Conservation (phyloP, 345 rosid species). For the Alliaria petiolata region DNA sequence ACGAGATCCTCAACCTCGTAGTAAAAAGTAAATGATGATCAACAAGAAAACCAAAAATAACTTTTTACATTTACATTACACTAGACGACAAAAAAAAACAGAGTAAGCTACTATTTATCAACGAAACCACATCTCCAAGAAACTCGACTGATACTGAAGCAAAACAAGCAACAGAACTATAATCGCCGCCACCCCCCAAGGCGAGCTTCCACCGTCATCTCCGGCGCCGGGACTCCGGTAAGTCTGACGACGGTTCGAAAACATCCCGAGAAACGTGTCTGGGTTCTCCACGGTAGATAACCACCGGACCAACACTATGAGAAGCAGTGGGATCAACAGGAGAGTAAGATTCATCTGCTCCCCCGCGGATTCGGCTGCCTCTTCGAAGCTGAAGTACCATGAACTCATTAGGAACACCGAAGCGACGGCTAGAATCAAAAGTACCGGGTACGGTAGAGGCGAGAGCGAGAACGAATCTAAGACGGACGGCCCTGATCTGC, state of each 20-base stretch:
- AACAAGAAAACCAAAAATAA: not conserved
- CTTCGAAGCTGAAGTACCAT: conserved; percentile 64
- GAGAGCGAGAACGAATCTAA: conserved; percentile 59
- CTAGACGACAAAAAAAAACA: not conserved
- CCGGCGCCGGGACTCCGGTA: conserved; percentile 46
- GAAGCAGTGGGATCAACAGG: conserved; percentile 46
- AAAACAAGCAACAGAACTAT: conserved; percentile 69
- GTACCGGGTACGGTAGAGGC: conserved; percentile 91
- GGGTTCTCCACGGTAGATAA: conserved; percentile 62
- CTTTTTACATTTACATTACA: not conserved
- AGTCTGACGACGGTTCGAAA: conserved; percentile 49
- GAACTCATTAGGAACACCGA: conserved; percentile 55
- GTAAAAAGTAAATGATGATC: too few species aligned
- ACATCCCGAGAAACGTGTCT: conserved; percentile 39
- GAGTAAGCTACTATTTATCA: not conserved
- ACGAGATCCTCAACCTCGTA: conserved; percentile 11
- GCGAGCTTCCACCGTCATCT: conserved; percentile 74
- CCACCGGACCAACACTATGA: conserved; percentile 59
- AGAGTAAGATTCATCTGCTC: conserved; percentile 57
- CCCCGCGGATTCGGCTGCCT: conserved; percentile 49
- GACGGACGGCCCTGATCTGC: conserved; percentile 50
- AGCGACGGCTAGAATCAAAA: conserved; percentile 56
- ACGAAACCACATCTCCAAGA: conserved; percentile 62
- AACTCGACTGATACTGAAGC: conserved; percentile 62
- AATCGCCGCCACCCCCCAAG: conserved; percentile 91